A percentile compares a stretch with the other conserved stretches of the same genome.
Conservation (phyloP, 106 monocot genomes). For the Gastrodia elata region DNA sequence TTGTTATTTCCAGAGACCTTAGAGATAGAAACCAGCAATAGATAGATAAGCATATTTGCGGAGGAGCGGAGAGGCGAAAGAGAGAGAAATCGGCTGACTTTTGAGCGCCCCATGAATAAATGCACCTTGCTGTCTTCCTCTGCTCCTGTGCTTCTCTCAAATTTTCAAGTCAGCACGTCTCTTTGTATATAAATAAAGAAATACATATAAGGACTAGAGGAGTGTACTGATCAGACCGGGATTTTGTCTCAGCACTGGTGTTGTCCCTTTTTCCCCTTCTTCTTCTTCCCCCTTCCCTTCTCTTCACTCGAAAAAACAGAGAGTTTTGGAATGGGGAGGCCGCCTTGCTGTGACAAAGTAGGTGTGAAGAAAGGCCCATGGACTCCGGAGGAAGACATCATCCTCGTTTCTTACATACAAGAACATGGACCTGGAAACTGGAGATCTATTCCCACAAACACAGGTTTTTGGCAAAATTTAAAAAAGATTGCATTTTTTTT, state of each 20-base stretch:
- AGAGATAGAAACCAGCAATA: neutral
- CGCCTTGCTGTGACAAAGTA: constrained; percentile 54
- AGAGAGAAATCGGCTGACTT: constrained; percentile 1
- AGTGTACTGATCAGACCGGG: neutral
- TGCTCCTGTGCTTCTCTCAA: neutral
- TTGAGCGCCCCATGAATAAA: constrained; percentile 5
- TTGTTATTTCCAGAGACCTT: neutral
- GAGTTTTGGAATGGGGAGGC: constrained; percentile 40
- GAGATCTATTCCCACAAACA: constrained; percentile 52
- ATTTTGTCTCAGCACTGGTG: neutral
- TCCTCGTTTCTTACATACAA: constrained; percentile 57
- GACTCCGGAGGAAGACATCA: constrained; percentile 78
- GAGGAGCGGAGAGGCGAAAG: too few relatives aligned
- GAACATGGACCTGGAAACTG: constrained; percentile 66
- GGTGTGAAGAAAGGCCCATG: constrained; percentile 76
- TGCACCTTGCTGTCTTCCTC: constrained; percentile 10
- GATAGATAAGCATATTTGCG: neutral
- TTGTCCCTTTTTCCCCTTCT: neutral
- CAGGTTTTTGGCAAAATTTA: constrained; percentile 26
- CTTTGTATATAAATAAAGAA: constrained; percentile 7
- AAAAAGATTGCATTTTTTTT: too few relatives aligned
- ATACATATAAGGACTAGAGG: neutral
- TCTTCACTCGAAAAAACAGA: neutral
- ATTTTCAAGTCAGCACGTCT: neutral
- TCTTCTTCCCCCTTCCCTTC: neutral